These are phyloP conservation scores for Wickerhamomyces bovis DNA, from an alignment of 805 yeast genomes.

Conservation along the genomic window DNA sequence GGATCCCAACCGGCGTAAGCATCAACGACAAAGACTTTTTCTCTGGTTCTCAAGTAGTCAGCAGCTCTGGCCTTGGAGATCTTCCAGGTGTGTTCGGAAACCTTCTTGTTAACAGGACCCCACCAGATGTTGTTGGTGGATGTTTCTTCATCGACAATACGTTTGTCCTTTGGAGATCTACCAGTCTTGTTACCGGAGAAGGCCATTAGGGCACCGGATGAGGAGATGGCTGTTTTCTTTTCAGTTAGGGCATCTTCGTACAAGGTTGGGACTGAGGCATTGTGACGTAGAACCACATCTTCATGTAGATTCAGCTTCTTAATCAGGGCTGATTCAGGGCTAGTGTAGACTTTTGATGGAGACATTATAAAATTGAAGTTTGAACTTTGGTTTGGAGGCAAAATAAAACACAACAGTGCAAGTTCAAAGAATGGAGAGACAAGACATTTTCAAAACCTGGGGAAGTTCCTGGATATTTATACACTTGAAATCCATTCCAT, in stretches of 20 bases:
- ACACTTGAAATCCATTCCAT: neutral
- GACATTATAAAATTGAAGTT: conserved; percentile 16
- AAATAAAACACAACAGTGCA: neutral
- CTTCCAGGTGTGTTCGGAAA: conserved; percentile 90
- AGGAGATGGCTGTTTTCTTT: conserved; percentile 83
- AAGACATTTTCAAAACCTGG: neutral
- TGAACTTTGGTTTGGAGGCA: no score
- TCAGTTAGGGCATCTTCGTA: conserved; percentile 94
- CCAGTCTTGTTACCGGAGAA: conserved; percentile 95
- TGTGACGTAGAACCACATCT: conserved; percentile 73
- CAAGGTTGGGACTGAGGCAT: conserved; percentile 86
- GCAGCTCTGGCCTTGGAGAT: conserved; percentile 94
- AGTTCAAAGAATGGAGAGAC: conserved; percentile 1
- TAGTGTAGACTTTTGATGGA: conserved; percentile 20
- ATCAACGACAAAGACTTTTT: conserved; percentile 88
- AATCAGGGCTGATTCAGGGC: conserved; percentile 18
- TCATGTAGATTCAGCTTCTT: conserved; percentile 42
- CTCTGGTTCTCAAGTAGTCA: conserved; percentile 94
- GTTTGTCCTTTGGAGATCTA: conserved; percentile 96
- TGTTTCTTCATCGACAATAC: conserved; percentile 92
- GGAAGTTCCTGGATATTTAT: conserved; percentile 5
- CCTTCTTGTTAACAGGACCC: conserved; percentile 98
- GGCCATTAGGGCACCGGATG: conserved; percentile 93
- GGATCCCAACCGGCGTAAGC: conserved; percentile 99
- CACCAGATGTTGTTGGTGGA: conserved; percentile 90